Evolutionary conservation across 2,329 filamentous ascomycete genomes (phyloP).

Genomic region (Colletotrichum coccodes): DNA sequence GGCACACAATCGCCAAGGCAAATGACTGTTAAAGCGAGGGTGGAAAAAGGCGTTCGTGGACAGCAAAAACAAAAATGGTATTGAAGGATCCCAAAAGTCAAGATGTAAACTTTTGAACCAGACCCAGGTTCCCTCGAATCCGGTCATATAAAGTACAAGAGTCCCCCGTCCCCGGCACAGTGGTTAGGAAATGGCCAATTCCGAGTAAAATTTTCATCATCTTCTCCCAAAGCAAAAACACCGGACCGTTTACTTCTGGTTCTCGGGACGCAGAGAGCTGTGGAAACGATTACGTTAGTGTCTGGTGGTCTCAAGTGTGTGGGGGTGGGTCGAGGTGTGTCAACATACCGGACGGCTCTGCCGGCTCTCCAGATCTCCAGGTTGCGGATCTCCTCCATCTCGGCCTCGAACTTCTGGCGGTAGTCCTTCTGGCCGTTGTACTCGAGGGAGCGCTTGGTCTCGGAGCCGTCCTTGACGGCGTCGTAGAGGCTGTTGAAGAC

Average conservation of each 20-base stretch:
- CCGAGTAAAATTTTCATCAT: constrained; percentile 16
- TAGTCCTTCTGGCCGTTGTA: constrained; percentile 98
- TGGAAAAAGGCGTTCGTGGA: constrained; percentile 1
- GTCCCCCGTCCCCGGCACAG: constrained; percentile 29
- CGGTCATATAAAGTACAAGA: constrained; percentile 48
- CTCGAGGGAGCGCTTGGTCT: constrained; percentile 96
- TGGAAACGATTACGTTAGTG: constrained; percentile 37
- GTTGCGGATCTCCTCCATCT: constrained; percentile 98
- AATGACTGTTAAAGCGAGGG: too few species aligned
- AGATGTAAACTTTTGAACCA: constrained; percentile 37
- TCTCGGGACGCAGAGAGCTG: constrained; percentile 84
- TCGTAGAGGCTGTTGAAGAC: constrained; percentile 98
- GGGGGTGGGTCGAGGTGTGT: constrained; percentile 29
- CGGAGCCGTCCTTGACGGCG: constrained; percentile 87
- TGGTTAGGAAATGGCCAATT: constrained; percentile 29
- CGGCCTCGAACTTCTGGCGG: constrained; percentile 95
- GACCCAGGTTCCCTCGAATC: constrained; percentile 40
- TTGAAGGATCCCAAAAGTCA: constrained; percentile 32
- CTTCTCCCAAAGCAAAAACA: constrained; percentile 24
- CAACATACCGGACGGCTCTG: constrained; percentile 87
- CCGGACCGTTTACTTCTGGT: constrained; percentile 72
- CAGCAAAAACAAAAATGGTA: constrained; percentile 30
- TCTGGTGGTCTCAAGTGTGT: constrained; percentile 1
- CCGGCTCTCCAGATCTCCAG: constrained; percentile 99
- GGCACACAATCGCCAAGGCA: background rate